Percentiles rank a stretch among this genome's conserved stretches.
Conservation (phyloP, 805 yeast species). For the Metschnikowia continentalis region DNA sequence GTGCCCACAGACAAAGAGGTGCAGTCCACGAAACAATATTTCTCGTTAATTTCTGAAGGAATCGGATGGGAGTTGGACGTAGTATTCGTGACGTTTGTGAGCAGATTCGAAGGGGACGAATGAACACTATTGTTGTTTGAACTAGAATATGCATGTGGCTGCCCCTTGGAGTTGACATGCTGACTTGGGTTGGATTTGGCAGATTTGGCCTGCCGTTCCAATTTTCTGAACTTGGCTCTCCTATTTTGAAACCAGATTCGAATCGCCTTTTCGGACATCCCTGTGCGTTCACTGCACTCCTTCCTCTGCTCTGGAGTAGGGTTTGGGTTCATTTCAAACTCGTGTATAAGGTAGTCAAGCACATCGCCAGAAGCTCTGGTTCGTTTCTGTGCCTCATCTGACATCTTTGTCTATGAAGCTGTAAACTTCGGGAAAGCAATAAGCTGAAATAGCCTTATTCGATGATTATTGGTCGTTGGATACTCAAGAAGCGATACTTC, state of each 20-base stretch:
- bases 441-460: neutral
- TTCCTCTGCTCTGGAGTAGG: constrained; percentile 72
- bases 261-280: constrained; percentile 83
- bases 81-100: constrained; percentile 16
- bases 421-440: neutral
- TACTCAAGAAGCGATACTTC: neutral
- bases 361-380: constrained; percentile 81
- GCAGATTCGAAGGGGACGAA: constrained; percentile 23
- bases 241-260: constrained; percentile 92
- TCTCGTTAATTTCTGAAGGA: constrained; percentile 61
- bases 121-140: constrained; percentile 14
- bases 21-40: constrained; percentile 66
- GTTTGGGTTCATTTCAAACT: constrained; percentile 67
- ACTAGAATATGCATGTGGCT: constrained; percentile 7
- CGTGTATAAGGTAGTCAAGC: constrained; percentile 59
- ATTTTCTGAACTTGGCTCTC: constrained; percentile 71
- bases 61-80: constrained; percentile 18
- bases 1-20: constrained; percentile 68
- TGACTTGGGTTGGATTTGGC: constrained; percentile 4
- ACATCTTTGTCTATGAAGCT: constrained; percentile 7
- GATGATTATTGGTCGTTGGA: neutral
- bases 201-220: constrained; percentile 44
- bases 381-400: constrained; percentile 39
- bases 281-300: constrained; percentile 64
- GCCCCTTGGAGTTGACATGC: neutral